phyloP scores from a whole-genome alignment of 495 filamentous ascomycete species.

The Gamarada debralockiae region DNA sequence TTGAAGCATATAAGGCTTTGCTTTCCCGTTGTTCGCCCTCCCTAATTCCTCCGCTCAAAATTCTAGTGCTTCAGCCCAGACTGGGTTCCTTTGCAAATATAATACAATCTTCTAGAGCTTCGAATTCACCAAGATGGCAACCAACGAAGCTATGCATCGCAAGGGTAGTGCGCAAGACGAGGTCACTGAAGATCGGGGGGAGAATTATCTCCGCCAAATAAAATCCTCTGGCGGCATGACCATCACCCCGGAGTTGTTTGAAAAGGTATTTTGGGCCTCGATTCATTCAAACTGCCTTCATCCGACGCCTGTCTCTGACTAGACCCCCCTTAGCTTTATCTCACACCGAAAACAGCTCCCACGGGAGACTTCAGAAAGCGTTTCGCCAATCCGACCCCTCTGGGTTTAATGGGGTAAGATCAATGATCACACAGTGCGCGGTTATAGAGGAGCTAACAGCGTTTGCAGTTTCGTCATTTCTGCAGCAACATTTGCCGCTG shows the following conservation, averaged over 20 bases:
- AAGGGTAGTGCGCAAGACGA: too few species aligned
- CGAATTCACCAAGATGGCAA: too few species aligned
- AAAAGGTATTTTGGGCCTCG: constrained; percentile 38
- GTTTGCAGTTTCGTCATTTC: constrained; percentile 45
- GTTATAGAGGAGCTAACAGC: background rate
- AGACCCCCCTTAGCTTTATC: constrained; percentile 32
- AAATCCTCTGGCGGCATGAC: constrained; percentile 25
- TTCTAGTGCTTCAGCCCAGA: too few species aligned
- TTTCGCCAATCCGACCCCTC: constrained; percentile 51
- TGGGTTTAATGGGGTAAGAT: constrained; percentile 45
- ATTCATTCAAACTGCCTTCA: too few species aligned
- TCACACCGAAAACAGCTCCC: constrained; percentile 47
- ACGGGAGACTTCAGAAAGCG: constrained; percentile 42
- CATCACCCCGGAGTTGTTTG: constrained; percentile 52
- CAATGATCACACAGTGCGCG: constrained; percentile 6
- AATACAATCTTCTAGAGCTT: too few species aligned
- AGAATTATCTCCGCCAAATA: background rate
- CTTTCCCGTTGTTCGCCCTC: too few species aligned
- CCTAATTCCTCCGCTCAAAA: too few species aligned
- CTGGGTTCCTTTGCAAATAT: too few species aligned
- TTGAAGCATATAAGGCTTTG: too few species aligned
- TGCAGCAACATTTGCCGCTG: constrained; percentile 23
- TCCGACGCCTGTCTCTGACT: constrained; percentile 23
- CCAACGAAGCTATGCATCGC: too few species aligned
- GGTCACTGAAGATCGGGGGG: background rate